Evolutionary conservation across 805 yeast genomes (phyloP).

Genomic region (Myxozyma neglecta): DNA sequence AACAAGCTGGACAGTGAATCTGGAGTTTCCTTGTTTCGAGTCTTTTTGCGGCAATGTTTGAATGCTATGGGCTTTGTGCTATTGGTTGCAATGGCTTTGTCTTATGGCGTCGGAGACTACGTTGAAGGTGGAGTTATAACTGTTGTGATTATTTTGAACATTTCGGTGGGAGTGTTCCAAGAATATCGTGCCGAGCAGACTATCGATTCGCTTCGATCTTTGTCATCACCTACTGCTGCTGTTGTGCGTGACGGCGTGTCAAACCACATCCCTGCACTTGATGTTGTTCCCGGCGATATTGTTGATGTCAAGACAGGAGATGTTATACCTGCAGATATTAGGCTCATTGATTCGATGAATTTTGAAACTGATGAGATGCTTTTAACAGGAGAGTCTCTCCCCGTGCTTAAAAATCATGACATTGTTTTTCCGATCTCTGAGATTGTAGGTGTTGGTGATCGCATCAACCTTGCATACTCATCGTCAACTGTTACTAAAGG

Average conservation of each 20-base stretch:
- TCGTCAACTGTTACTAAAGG: constrained; percentile 95
- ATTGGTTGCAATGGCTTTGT: constrained; percentile 92
- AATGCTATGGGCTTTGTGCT: constrained; percentile 96
- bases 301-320: constrained; percentile 64
- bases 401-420: constrained; percentile 79
- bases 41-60: constrained; percentile 80
- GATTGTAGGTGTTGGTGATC: constrained; percentile 59
- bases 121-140: constrained; percentile 96
- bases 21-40: constrained; percentile 69
- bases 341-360: constrained; percentile 78
- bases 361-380: constrained; percentile 95
- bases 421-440: neutral
- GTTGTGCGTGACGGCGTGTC: constrained; percentile 79
- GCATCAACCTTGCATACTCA: constrained; percentile 59
- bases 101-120: constrained; percentile 96
- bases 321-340: constrained; percentile 91
- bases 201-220: constrained; percentile 92
- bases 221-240: constrained; percentile 83
- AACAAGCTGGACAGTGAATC: constrained; percentile 85
- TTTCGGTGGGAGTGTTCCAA: constrained; percentile 91
- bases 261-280: constrained; percentile 72
- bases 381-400: constrained; percentile 95
- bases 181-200: constrained; percentile 97
- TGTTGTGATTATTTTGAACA: constrained; percentile 81
- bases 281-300: constrained; percentile 92